A percentile compares a stretch with the other conserved stretches of the same genome.
Evolutionary conservation across 306 rosid species (phyloP).

Genomic region (Corylus avellana): DNA sequence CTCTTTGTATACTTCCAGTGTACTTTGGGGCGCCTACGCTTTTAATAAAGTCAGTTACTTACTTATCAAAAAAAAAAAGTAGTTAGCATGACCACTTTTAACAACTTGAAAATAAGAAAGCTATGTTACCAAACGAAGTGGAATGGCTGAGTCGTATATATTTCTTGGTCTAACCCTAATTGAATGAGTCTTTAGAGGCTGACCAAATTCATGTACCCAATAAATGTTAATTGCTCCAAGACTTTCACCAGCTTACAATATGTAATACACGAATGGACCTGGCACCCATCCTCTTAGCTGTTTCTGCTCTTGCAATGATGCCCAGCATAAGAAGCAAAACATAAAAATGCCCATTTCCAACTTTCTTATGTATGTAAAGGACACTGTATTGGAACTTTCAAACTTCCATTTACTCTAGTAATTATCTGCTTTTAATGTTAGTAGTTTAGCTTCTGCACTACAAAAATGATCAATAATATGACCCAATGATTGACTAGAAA

Average conservation of each 20-base stretch:
- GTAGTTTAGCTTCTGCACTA: no score
- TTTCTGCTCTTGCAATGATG: not conserved
- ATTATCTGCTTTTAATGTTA: no score
- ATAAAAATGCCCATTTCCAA: not conserved
- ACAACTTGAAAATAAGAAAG: not conserved
- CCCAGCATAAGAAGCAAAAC: not conserved
- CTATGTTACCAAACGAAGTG: not conserved
- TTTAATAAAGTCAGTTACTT: no score
- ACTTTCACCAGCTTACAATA: not conserved
- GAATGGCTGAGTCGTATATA: not conserved
- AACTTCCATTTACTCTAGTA: no score
- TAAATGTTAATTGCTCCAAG: not conserved
- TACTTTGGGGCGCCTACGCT: no score
- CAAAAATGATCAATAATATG: not conserved
- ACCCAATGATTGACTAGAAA: not conserved
- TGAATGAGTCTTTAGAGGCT: not conserved
- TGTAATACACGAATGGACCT: not conserved
- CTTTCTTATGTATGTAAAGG: no score
- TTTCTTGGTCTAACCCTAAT: not conserved
- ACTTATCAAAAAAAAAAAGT: not conserved
- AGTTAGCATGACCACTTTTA: not conserved
- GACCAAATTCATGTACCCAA: not conserved
- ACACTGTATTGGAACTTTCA: not conserved
- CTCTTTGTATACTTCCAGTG: no score
- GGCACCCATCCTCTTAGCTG: not conserved